Evolutionary conservation across 805 yeast genomes (phyloP).

Genomic region (Hanseniaspora lachancei): DNA sequence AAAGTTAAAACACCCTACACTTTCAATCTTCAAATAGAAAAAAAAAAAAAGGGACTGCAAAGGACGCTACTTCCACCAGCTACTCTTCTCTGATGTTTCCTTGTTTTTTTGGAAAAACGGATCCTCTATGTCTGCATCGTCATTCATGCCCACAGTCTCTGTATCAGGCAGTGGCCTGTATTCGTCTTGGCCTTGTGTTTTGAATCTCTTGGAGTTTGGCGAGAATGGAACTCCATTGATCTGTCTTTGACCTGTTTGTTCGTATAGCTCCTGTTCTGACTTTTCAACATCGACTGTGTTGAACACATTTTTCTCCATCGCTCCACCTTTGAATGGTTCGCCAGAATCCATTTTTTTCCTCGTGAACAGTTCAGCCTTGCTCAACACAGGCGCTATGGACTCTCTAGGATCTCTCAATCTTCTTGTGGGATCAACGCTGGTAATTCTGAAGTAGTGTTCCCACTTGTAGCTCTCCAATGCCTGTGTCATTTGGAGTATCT

Average conservation of each 20-base stretch:
- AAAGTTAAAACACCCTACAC: too few species aligned
- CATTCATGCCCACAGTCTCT: neutral
- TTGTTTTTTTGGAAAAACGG: conserved; percentile 17
- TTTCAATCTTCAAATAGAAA: too few species aligned
- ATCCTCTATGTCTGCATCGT: conserved; percentile 17
- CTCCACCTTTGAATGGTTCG: conserved; percentile 30
- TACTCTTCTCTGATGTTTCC: neutral
- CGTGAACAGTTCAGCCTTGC: conserved; percentile 15
- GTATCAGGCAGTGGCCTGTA: neutral
- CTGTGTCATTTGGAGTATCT: conserved; percentile 26
- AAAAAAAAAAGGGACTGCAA: too few species aligned
- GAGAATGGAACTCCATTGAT: neutral
- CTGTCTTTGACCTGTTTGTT: conserved; percentile 2
- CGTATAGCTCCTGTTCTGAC: conserved; percentile 4
- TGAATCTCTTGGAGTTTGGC: conserved; percentile 2
- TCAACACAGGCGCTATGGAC: conserved; percentile 23
- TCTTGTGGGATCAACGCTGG: conserved; percentile 39
- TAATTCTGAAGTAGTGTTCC: conserved; percentile 40
- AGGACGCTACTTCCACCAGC: neutral
- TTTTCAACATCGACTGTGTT: conserved; percentile 9
- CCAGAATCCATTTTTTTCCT: conserved; percentile 25
- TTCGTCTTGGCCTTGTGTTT: neutral
- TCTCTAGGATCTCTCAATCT: conserved; percentile 45
- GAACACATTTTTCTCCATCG: conserved; percentile 23
- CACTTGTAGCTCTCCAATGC: conserved; percentile 31